phyloP scores from a whole-genome alignment of 2,329 filamentous ascomycete species.

The Sporothrix dimorphospora region DNA sequence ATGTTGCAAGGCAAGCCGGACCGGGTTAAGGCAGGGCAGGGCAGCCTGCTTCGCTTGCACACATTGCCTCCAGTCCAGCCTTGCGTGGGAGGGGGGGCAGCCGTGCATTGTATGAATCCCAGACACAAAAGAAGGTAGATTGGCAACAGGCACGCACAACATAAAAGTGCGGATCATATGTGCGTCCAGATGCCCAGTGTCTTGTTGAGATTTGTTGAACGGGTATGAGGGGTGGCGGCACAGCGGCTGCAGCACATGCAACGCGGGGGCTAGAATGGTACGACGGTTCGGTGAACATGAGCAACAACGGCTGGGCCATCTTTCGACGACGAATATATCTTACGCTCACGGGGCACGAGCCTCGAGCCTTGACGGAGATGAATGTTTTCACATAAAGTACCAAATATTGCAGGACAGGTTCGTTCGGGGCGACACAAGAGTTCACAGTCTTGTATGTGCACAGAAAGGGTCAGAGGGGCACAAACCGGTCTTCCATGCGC shows the following conservation, averaged over 20 bases:
- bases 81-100: neutral
- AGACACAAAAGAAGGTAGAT: too few relatives aligned
- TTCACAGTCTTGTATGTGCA: neutral
- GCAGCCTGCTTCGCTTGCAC: neutral
- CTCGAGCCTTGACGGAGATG: neutral
- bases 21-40: neutral
- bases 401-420: neutral
- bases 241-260: neutral
- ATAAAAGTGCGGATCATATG: too few relatives aligned
- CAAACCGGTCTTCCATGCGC: neutral
- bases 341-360: neutral
- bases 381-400: neutral
- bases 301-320: neutral
- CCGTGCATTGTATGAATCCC: too few relatives aligned
- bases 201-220: neutral
- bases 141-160: too few relatives aligned
- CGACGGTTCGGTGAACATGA: neutral
- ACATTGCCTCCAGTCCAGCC: neutral
- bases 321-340: neutral
- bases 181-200: neutral
- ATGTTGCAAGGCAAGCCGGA: neutral
- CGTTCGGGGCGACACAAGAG: neutral
- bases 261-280: neutral
- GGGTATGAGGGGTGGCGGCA: neutral
- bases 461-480: neutral